phyloP scores from a whole-genome alignment of 2,329 filamentous ascomycete genomes.

The Fusarium avenaceum region DNA sequence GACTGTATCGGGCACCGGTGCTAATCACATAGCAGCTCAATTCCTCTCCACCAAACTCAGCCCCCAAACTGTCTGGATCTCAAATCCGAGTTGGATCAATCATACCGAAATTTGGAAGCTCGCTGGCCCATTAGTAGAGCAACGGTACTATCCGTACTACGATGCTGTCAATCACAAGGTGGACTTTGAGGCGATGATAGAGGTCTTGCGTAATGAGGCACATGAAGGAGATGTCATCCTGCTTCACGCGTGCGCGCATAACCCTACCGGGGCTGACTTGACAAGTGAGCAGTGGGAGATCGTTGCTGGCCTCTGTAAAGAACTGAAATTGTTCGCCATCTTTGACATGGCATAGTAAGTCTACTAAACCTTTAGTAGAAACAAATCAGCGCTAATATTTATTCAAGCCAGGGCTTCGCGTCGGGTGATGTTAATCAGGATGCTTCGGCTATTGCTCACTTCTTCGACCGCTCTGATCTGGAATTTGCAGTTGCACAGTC shows the following conservation, averaged over 20 bases:
- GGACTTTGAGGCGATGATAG: not conserved
- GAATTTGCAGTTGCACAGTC: not conserved
- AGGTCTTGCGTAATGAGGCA: not conserved
- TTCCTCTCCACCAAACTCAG: not conserved
- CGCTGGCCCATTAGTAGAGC: not conserved
- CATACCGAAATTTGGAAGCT: not conserved
- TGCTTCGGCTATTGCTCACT: not conserved
- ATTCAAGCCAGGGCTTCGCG: not conserved
- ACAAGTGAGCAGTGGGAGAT: not conserved
- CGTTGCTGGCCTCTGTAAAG: too few relatives aligned
- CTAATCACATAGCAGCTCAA: not conserved
- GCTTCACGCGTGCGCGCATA: not conserved
- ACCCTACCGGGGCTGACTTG: not conserved
- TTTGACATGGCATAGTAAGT: not conserved
- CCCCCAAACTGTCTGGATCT: not conserved
- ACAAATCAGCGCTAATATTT: too few relatives aligned
- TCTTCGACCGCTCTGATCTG: not conserved
- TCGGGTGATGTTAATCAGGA: not conserved
- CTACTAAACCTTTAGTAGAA: too few relatives aligned
- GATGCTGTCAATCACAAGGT: not conserved
- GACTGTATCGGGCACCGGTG: not conserved
- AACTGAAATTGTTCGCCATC: not conserved
- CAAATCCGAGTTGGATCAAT: not conserved
- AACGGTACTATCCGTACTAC: not conserved
- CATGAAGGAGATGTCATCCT: not conserved